Evolutionary conservation across 768 basidiomycete species (phyloP).

Genomic region (Panaeolus papilionaceus): DNA sequence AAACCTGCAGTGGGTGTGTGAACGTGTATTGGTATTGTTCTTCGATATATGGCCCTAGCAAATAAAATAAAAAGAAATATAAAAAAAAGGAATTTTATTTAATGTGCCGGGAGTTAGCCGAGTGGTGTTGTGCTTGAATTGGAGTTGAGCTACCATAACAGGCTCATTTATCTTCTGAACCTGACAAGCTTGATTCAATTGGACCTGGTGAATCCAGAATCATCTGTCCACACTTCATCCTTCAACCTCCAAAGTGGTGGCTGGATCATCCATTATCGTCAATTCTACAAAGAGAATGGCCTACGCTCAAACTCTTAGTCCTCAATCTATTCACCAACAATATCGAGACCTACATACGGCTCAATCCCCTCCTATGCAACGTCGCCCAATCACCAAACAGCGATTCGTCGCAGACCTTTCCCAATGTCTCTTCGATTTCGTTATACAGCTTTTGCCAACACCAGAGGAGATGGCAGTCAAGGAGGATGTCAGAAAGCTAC

Average conservation of each 20-base stretch:
- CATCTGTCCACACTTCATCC: slow-evolving; percentile 29
- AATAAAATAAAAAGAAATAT: background rate
- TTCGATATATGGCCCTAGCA: background rate
- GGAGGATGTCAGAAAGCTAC: slow-evolving; percentile 93
- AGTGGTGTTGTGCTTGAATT: slow-evolving; percentile 26
- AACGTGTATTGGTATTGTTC: background rate
- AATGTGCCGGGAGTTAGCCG: slow-evolving; percentile 33
- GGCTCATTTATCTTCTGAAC: slow-evolving; percentile 36
- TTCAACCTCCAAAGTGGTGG: slow-evolving; percentile 25
- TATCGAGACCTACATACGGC: slow-evolving; percentile 41
- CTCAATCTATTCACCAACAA: slow-evolving; percentile 40
- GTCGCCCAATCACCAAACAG: slow-evolving; percentile 55
- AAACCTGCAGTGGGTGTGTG: background rate
- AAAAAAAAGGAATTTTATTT: background rate
- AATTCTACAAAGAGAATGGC: slow-evolving; percentile 37
- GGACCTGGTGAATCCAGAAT: slow-evolving; percentile 31
- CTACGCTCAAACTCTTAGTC: slow-evolving; percentile 47
- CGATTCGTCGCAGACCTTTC: slow-evolving; percentile 84
- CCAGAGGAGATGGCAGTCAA: slow-evolving; percentile 91
- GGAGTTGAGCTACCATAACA: slow-evolving; percentile 31
- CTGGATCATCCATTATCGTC: slow-evolving; percentile 26
- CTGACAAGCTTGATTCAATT: slow-evolving; percentile 35
- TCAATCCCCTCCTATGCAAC: slow-evolving; percentile 38
- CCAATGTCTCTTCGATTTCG: slow-evolving; percentile 91
- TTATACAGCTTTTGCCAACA: slow-evolving; percentile 90